phyloP scores from a whole-genome alignment of 164 flowering plant genomes.

The Tetrastigma voinierianum region DNA sequence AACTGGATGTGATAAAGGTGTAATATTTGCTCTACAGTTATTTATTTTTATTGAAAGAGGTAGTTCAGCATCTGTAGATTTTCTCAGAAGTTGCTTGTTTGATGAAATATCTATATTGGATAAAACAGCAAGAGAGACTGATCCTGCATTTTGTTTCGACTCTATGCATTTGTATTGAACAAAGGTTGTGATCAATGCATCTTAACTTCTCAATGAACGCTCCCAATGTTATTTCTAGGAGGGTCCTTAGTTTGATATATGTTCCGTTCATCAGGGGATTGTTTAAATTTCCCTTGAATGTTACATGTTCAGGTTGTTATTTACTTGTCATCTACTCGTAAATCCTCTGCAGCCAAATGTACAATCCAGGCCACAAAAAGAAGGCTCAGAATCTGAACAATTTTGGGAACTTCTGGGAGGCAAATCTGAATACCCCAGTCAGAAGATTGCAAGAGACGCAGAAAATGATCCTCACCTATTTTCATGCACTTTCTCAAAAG shows the following conservation, averaged over 20 bases:
- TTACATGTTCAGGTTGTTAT: background rate
- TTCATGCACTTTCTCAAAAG: slow-evolving; percentile 71
- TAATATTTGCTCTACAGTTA: slow-evolving; percentile 11
- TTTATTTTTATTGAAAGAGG: background rate
- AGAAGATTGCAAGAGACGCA: slow-evolving; percentile 65
- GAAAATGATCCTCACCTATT: slow-evolving; percentile 95
- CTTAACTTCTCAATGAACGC: background rate
- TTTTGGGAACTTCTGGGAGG: slow-evolving; percentile 93
- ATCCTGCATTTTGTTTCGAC: background rate
- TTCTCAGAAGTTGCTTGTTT: background rate
- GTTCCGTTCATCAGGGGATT: too few species aligned
- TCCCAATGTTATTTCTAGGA: background rate
- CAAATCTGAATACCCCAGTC: slow-evolving; percentile 81
- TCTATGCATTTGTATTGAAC: background rate
- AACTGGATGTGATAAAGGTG: slow-evolving; percentile 90
- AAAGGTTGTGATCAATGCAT: background rate
- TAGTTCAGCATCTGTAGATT: background rate
- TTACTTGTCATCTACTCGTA: slow-evolving; percentile 6
- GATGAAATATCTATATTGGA: background rate
- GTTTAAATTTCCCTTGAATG: background rate
- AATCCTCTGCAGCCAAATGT: slow-evolving; percentile 71
- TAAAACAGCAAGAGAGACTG: background rate
- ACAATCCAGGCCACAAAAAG: slow-evolving; percentile 80
- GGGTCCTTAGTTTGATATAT: too few species aligned
- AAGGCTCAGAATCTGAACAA: slow-evolving; percentile 85